Conservation (phyloP, 2,329 filamentous ascomycete species). For the Dothideomycetes sp. region DNA sequence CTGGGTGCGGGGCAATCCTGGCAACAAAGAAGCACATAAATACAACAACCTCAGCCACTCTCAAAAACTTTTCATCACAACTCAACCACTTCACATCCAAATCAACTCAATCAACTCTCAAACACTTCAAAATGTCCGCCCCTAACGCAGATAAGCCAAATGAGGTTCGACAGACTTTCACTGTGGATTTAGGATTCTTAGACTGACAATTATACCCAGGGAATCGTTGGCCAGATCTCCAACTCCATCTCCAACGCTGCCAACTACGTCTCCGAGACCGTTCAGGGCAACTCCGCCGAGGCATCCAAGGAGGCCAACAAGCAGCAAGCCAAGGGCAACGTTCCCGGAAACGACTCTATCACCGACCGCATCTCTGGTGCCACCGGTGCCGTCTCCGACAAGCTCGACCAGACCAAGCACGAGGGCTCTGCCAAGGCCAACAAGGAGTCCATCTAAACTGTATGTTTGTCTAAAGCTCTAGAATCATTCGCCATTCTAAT, state of each 20-base stretch:
- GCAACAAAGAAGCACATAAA: too few relatives aligned
- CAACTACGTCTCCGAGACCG: conserved; percentile 58
- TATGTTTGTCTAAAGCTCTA: neutral
- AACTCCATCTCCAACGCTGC: conserved; percentile 39
- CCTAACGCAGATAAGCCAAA: conserved; percentile 33
- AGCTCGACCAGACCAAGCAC: conserved; percentile 42
- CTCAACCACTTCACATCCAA: conserved; percentile 4
- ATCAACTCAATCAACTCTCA: conserved; percentile 11
- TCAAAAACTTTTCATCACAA: conserved; percentile 2
- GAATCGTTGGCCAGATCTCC: conserved; percentile 5
- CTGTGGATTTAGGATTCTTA: neutral
- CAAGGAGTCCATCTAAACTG: conserved; percentile 28
- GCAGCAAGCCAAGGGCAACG: conserved; percentile 48
- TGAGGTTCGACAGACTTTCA: conserved; percentile 22
- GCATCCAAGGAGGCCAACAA: conserved; percentile 61
- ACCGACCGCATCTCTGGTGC: conserved; percentile 45
- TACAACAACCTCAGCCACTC: too few relatives aligned
- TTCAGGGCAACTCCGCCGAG: conserved; percentile 45
- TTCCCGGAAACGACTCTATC: conserved; percentile 37
- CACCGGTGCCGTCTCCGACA: conserved; percentile 40
- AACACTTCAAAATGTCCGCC: conserved; percentile 28
- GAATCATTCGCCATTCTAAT: too few relatives aligned
- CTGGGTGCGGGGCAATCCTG: too few relatives aligned
- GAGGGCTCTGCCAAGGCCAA: conserved; percentile 37
- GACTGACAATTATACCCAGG: neutral